Conservation (phyloP, 768 basidiomycete genomes). For the Amanita subjunquillea region DNA sequence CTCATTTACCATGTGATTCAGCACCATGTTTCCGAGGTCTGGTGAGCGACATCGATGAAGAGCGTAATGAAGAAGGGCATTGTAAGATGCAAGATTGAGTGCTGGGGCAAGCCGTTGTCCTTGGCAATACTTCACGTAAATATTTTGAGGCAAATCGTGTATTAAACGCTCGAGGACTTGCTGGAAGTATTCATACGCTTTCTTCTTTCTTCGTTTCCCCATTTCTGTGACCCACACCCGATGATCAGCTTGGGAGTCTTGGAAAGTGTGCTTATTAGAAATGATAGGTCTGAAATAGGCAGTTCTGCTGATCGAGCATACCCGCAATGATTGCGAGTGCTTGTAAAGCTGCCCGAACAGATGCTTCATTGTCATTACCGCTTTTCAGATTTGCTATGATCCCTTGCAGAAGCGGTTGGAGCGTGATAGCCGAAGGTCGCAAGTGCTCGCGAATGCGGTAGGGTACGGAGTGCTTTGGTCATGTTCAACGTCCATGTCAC, state of each 20-base stretch:
- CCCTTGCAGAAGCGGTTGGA: slow-evolving; percentile 19
- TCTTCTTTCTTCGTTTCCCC: slow-evolving; percentile 17
- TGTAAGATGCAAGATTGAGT: slow-evolving; percentile 33
- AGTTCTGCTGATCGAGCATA: slow-evolving; percentile 41
- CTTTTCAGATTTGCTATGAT: slow-evolving; percentile 23
- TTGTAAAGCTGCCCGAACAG: slow-evolving; percentile 35
- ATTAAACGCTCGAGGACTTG: slow-evolving; percentile 32
- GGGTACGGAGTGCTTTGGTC: not conserved
- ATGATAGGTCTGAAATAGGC: slow-evolving; percentile 31
- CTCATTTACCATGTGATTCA: slow-evolving; percentile 43
- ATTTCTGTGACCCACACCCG: slow-evolving; percentile 27
- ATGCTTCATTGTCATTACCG: slow-evolving; percentile 12
- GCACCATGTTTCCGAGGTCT: slow-evolving; percentile 32
- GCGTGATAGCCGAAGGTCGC: not conserved
- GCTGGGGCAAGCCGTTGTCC: slow-evolving; percentile 16
- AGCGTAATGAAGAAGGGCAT: slow-evolving; percentile 56
- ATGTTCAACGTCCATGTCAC: not conserved
- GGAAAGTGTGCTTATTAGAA: slow-evolving; percentile 38
- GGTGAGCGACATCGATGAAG: slow-evolving; percentile 50
- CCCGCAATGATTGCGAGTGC: slow-evolving; percentile 49
- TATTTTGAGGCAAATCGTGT: slow-evolving; percentile 17
- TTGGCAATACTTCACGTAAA: slow-evolving; percentile 1
- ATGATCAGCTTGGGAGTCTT: slow-evolving; percentile 28
- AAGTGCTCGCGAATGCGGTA: not conserved
- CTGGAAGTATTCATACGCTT: slow-evolving; percentile 40